Conservation (phyloP, 2,329 filamentous ascomycete species). For the Arthroderma uncinatum region DNA sequence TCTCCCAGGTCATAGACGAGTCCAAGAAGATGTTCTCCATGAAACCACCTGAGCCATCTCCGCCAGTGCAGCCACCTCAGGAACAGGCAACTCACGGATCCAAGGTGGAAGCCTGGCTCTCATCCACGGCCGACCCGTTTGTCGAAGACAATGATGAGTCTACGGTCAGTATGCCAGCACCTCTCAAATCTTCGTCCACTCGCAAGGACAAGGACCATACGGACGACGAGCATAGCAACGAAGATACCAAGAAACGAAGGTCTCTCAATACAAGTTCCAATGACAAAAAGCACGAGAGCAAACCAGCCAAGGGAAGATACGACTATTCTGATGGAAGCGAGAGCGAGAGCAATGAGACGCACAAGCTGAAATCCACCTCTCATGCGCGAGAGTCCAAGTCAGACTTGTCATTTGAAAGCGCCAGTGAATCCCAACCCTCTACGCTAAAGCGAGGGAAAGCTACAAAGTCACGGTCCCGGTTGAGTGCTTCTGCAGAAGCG, state of each 20-base stretch:
- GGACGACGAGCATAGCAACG: background rate
- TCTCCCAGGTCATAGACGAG: constrained; percentile 36
- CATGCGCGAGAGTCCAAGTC: background rate
- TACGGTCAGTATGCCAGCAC: constrained; percentile 14
- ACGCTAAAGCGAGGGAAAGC: constrained; percentile 18
- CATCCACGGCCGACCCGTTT: constrained; percentile 46
- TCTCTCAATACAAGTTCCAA: background rate
- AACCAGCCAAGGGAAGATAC: background rate
- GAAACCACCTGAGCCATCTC: constrained; percentile 20
- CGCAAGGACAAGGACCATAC: background rate
- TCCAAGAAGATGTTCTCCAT: constrained; percentile 37
- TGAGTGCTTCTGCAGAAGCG: constrained; percentile 13
- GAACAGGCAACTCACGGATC: constrained; percentile 32
- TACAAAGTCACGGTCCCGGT: constrained; percentile 12
- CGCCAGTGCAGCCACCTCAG: constrained; percentile 28
- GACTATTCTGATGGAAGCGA: background rate
- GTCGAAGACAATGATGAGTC: constrained; percentile 29
- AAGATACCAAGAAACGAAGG: background rate
- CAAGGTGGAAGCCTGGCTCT: constrained; percentile 53
- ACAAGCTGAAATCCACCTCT: background rate
- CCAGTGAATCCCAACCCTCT: constrained; percentile 6
- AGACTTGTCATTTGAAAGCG: constrained; percentile 17
- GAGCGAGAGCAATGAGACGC: background rate
- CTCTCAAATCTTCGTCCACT: constrained; percentile 6
- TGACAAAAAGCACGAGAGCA: background rate